Evolutionary conservation across 2,329 filamentous ascomycete genomes (phyloP).

Genomic region (Nigrospora osmanthi): DNA sequence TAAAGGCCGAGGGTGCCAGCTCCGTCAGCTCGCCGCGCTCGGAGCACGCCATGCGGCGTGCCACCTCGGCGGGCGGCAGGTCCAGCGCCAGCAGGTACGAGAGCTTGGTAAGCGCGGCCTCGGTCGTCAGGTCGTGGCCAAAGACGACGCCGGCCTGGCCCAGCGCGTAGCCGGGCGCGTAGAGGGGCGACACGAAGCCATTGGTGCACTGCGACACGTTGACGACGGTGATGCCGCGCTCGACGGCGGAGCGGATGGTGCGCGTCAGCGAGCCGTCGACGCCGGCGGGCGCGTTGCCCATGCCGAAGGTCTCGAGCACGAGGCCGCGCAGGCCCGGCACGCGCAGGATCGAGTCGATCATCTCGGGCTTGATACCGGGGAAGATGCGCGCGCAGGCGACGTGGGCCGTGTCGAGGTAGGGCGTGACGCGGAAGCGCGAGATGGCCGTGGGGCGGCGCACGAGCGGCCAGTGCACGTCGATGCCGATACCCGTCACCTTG

Average conservation of each 20-base stretch:
- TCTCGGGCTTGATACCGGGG: conserved; percentile 86
- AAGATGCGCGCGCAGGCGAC: conserved; percentile 87
- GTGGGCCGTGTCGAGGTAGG: conserved; percentile 74
- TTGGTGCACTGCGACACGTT: conserved; percentile 86
- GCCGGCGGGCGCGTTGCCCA: conserved; percentile 82
- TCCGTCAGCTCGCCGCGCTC: conserved; percentile 83
- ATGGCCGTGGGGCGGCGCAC: conserved; percentile 68
- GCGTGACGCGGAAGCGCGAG: conserved; percentile 65
- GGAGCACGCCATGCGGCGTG: conserved; percentile 62
- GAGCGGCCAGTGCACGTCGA: conserved; percentile 73
- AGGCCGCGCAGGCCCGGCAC: conserved; percentile 72
- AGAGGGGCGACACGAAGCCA: conserved; percentile 70
- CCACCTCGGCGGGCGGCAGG: conserved; percentile 58
- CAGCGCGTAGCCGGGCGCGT: conserved; percentile 69
- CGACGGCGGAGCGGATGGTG: conserved; percentile 69
- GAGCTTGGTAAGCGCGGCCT: conserved; percentile 85
- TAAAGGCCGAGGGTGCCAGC: conserved; percentile 63
- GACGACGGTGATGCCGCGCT: conserved; percentile 76
- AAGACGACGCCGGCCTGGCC: conserved; percentile 82
- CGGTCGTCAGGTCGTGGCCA: conserved; percentile 80
- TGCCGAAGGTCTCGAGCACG: conserved; percentile 86
- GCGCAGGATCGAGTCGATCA: conserved; percentile 77
- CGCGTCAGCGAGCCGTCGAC: conserved; percentile 71
- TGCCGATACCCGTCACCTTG: conserved; percentile 70
- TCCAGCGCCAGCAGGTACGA: conserved; percentile 70